Evolutionary conservation across 2,329 filamentous ascomycete genomes (phyloP).

Genomic region (Pseudocercospora crystallina): DNA sequence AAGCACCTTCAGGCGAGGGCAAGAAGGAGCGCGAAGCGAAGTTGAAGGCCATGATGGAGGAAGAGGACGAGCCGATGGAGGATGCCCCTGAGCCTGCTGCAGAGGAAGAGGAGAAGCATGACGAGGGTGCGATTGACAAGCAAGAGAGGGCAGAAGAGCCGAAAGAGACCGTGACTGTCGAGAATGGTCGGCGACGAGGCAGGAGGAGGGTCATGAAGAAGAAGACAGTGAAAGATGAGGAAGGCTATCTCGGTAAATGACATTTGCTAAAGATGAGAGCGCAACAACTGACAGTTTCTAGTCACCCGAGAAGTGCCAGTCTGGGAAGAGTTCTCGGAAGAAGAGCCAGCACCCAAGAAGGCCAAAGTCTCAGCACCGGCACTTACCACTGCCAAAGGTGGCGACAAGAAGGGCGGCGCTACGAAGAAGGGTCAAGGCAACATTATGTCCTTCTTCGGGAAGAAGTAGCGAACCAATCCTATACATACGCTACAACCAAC

Average conservation of each 20-base stretch:
- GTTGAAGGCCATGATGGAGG: conserved; percentile 74
- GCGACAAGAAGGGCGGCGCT: conserved; percentile 49
- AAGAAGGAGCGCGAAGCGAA: conserved; percentile 66
- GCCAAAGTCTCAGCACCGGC: conserved; percentile 46
- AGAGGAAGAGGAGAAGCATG: conserved; percentile 38
- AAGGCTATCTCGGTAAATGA: conserved; percentile 80
- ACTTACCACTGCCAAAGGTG: conserved; percentile 48
- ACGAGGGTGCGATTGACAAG: conserved; percentile 59
- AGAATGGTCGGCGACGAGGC: conserved; percentile 70
- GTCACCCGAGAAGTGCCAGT: conserved; percentile 81
- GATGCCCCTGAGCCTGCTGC: conserved; percentile 23
- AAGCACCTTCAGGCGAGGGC: conserved; percentile 35
- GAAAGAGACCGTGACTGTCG: conserved; percentile 50
- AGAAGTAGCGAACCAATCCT: conserved; percentile 64
- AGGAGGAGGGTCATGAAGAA: conserved; percentile 82
- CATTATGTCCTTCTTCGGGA: conserved; percentile 90
- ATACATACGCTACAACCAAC: not conserved
- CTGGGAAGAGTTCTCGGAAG: conserved; percentile 94
- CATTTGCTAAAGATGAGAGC: not conserved
- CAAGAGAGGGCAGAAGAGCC: conserved; percentile 39
- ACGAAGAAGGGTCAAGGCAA: conserved; percentile 63
- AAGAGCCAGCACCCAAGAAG: conserved; percentile 66
- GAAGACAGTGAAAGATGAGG: conserved; percentile 80
- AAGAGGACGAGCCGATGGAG: conserved; percentile 42
- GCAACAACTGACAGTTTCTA: conserved; percentile 39